Evolutionary conservation across 2,329 filamentous ascomycete species (phyloP).

Genomic region (Mollisiaceae sp.): DNA sequence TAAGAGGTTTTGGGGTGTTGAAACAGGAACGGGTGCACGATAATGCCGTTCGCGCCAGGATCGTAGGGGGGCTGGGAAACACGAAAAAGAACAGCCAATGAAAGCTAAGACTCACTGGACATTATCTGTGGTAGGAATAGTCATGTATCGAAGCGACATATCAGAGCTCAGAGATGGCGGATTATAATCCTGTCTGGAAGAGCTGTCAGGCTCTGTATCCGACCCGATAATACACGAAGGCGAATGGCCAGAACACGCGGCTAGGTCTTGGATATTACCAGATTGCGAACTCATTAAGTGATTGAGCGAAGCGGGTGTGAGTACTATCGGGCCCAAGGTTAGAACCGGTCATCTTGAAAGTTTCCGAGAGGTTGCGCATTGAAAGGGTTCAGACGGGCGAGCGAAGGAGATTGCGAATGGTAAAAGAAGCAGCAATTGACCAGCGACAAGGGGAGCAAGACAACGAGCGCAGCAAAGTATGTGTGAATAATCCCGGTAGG

Average conservation of each 20-base stretch:
- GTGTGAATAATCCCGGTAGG: conserved; percentile 16
- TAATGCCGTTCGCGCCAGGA: conserved; percentile 37
- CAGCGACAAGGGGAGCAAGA: conserved; percentile 9
- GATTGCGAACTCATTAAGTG: conserved; percentile 46
- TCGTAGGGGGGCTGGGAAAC: conserved; percentile 32
- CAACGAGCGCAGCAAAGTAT: conserved; percentile 14
- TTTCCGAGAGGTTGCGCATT: conserved; percentile 9
- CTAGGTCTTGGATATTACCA: conserved; percentile 43
- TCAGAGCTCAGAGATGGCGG: conserved; percentile 38
- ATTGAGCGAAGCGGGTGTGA: conserved; percentile 36
- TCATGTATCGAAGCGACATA: conserved; percentile 45
- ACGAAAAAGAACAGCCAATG: conserved; percentile 38
- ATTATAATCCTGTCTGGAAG: conserved; percentile 42
- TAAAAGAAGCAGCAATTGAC: conserved; percentile 11
- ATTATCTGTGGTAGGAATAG: conserved; percentile 42
- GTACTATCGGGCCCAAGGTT: conserved; percentile 31
- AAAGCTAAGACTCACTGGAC: conserved; percentile 40
- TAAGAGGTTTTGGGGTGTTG: conserved; percentile 29
- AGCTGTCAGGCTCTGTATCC: conserved; percentile 43
- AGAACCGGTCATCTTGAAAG: conserved; percentile 17
- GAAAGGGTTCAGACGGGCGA: conserved; percentile 10
- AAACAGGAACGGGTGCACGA: conserved; percentile 23
- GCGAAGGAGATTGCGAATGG: conserved; percentile 23
- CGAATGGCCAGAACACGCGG: conserved; percentile 41
- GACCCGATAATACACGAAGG: conserved; percentile 42